Conservation (phyloP, 2,329 filamentous ascomycete species). For the Colletotrichum orbiculare region DNA sequence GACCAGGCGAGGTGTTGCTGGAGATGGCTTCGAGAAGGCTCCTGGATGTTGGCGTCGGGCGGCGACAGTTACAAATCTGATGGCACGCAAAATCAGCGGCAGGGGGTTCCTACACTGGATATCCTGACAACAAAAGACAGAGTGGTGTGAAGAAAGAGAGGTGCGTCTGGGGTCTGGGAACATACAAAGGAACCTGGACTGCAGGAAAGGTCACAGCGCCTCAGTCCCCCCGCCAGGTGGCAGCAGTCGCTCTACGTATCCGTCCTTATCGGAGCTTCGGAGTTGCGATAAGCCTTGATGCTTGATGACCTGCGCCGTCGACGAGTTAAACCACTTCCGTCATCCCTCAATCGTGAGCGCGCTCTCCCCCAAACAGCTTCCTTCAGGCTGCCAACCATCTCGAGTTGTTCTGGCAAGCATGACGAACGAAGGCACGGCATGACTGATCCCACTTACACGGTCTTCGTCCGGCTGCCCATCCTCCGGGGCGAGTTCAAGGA, state of each 20-base stretch:
- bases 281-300: conserved; percentile 36
- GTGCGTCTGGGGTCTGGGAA: no score
- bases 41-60: no score
- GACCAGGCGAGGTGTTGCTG: no score
- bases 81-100: no score
- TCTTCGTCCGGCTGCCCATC: conserved; percentile 92
- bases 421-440: conserved; percentile 41
- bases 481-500: conserved; percentile 88
- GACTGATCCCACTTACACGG: conserved; percentile 72
- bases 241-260: background rate
- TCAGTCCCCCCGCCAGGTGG: conserved; percentile 1
- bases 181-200: no score
- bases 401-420: conserved; percentile 30
- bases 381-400: conserved; percentile 20
- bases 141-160: no score
- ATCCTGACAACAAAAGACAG: no score
- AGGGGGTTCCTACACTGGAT: no score
- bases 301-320: background rate
- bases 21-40: no score
- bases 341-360: conserved; percentile 13
- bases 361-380: conserved; percentile 19
- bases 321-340: conserved; percentile 30
- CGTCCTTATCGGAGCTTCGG: conserved; percentile 26
- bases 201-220: no score
- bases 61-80: no score